phyloP scores from a whole-genome alignment of 2,329 filamentous ascomycete genomes.

The Fusarium pseudograminearum region DNA sequence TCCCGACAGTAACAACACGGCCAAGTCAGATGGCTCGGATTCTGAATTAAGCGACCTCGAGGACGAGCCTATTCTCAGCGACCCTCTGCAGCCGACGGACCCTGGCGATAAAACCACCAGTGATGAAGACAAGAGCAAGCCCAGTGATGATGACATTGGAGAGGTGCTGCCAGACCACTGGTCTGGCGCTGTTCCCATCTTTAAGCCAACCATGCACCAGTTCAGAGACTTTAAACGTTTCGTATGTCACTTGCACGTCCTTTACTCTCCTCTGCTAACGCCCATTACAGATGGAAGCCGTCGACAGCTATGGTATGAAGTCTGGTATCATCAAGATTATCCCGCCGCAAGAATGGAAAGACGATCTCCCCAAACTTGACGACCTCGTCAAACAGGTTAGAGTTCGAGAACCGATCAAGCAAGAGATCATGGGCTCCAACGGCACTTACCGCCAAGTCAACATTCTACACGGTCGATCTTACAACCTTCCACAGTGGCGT shows the following conservation, averaged over 20 bases:
- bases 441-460: slow-evolving; percentile 98
- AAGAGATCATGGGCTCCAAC: slow-evolving; percentile 96
- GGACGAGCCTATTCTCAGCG: slow-evolving; percentile 60
- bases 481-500: slow-evolving; percentile 97
- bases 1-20: slow-evolving; percentile 71
- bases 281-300: slow-evolving; percentile 74
- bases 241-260: slow-evolving; percentile 63
- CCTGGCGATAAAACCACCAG: slow-evolving; percentile 48
- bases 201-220: slow-evolving; percentile 94
- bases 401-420: slow-evolving; percentile 96
- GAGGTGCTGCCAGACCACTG: slow-evolving; percentile 89
- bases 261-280: slow-evolving; percentile 44
- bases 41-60: slow-evolving; percentile 76
- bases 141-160: slow-evolving; percentile 70
- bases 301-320: slow-evolving; percentile 96
- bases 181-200: slow-evolving; percentile 91
- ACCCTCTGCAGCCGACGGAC: slow-evolving; percentile 46
- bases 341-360: slow-evolving; percentile 92
- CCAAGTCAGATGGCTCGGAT: slow-evolving; percentile 70
- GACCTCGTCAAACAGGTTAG: slow-evolving; percentile 90
- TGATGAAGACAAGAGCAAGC: slow-evolving; percentile 57
- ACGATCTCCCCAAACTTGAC: slow-evolving; percentile 80
- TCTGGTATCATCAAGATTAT: slow-evolving; percentile 97
- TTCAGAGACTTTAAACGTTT: slow-evolving; percentile 95
- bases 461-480: slow-evolving; percentile 93